A percentile compares a stretch with the other conserved stretches of the same genome.
Conservation (phyloP, 2,329 filamentous ascomycete genomes). For the Xylaria sp. region DNA sequence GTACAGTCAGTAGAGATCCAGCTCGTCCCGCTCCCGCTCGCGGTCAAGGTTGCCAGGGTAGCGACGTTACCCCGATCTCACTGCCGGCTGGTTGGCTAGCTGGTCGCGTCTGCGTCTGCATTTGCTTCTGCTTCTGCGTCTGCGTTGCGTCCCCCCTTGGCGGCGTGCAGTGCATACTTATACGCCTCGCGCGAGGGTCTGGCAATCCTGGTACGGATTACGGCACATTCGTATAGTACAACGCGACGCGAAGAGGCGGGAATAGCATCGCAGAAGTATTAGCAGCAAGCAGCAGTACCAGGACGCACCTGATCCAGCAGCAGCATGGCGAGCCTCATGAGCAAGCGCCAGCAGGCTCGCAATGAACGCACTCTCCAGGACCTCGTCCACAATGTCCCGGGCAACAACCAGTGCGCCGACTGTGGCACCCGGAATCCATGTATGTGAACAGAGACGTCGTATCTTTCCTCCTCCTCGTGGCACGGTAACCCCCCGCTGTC, state of each 20-base stretch:
- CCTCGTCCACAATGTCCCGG: constrained; percentile 72
- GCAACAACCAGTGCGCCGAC: constrained; percentile 92
- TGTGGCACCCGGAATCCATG: constrained; percentile 88
- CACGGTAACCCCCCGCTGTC: not conserved
- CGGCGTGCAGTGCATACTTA: constrained; percentile 2
- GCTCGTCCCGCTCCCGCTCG: constrained; percentile 1
- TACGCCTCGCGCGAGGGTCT: constrained; percentile 1
- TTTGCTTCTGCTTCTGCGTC: constrained; percentile 1
- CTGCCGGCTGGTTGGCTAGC: constrained; percentile 4
- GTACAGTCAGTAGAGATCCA: not conserved
- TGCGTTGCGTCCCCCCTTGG: no score
- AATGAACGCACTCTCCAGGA: constrained; percentile 92
- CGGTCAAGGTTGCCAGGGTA: not conserved
- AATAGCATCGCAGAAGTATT: not conserved
- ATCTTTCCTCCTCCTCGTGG: not conserved
- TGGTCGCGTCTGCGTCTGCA: constrained; percentile 16
- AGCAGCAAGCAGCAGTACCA: no score
- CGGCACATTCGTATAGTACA: not conserved
- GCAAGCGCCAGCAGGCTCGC: constrained; percentile 95
- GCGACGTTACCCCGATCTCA: constrained; percentile 20
- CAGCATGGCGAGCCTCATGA: constrained; percentile 67
- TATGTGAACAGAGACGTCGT: constrained; percentile 40
- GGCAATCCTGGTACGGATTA: constrained; percentile 2
- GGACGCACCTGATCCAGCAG: no score
- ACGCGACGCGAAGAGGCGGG: constrained; percentile 4